phyloP scores from a whole-genome alignment of 2,329 filamentous ascomycete species.

The Pseudocercospora pini-densiflorae region DNA sequence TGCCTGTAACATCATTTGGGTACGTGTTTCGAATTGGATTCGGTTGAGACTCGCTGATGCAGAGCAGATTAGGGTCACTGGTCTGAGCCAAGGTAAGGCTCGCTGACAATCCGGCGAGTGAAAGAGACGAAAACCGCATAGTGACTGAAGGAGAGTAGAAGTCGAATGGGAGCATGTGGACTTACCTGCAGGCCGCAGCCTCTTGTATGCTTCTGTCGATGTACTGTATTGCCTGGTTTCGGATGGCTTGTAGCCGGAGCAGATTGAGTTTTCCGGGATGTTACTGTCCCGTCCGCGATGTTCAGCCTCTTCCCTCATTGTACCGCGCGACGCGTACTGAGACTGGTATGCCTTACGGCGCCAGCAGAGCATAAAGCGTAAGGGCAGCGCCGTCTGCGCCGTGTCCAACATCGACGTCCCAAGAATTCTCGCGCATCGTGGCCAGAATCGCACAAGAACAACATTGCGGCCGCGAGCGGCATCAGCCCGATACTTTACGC shows the following conservation, averaged over 20 bases:
- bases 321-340: background rate
- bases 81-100: background rate
- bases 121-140: background rate
- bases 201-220: background rate
- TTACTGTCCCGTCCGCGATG: background rate
- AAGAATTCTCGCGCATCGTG: background rate
- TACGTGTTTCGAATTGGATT: slow-evolving; percentile 21
- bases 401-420: background rate
- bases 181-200: background rate
- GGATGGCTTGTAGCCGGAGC: background rate
- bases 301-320: background rate
- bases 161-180: background rate
- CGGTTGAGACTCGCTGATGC: slow-evolving; percentile 21
- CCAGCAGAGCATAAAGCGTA: background rate
- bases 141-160: background rate
- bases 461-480: background rate
- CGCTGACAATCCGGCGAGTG: background rate
- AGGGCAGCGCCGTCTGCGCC: background rate
- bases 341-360: background rate
- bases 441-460: background rate
- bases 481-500: too few species aligned
- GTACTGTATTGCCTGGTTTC: background rate
- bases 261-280: background rate
- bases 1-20: slow-evolving; percentile 21
- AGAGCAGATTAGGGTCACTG: background rate